Evolutionary conservation across 306 rosid genomes (phyloP).

Genomic region (Trifolium fragiferum): DNA sequence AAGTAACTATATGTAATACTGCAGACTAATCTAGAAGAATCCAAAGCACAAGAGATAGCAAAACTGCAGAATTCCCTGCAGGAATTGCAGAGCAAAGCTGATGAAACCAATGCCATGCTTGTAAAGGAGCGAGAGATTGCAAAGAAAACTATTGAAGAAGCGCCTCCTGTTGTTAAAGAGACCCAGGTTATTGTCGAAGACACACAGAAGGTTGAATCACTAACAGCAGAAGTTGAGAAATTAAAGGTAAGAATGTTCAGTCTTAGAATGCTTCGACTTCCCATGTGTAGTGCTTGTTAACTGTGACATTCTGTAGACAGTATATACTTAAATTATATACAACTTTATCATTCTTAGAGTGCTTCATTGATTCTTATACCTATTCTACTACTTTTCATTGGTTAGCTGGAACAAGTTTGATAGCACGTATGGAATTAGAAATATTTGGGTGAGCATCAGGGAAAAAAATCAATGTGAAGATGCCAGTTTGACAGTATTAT

Average conservation of each 20-base stretch:
- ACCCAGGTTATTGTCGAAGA: slow-evolving; percentile 81
- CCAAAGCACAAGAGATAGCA: slow-evolving; percentile 76
- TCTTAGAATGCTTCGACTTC: slow-evolving; percentile 30
- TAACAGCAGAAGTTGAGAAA: slow-evolving; percentile 68
- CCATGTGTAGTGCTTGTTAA: slow-evolving; percentile 29
- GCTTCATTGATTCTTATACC: slow-evolving; percentile 11
- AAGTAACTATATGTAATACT: slow-evolving; percentile 43
- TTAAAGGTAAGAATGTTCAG: slow-evolving; percentile 63
- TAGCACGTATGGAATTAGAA: neutral
- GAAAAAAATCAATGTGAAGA: slow-evolving; percentile 18
- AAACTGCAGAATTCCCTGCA: slow-evolving; percentile 75
- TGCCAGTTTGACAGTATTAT: slow-evolving; percentile 17
- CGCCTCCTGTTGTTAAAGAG: slow-evolving; percentile 80
- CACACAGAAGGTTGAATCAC: slow-evolving; percentile 70
- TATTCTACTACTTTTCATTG: slow-evolving; percentile 32
- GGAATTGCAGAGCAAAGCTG: slow-evolving; percentile 67
- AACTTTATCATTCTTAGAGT: slow-evolving; percentile 26
- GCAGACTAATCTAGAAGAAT: slow-evolving; percentile 88
- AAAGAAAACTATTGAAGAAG: slow-evolving; percentile 70
- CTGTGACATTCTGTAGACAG: slow-evolving; percentile 32
- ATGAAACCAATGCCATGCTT: slow-evolving; percentile 69
- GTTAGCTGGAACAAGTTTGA: slow-evolving; percentile 29
- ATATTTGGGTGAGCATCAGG: slow-evolving; percentile 21
- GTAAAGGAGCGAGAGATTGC: slow-evolving; percentile 70
- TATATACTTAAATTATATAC: slow-evolving; percentile 16